These are phyloP conservation scores for Alternaria brassicae DNA, from an alignment of 2,329 filamentous ascomycete genomes.

Conservation along the genomic window DNA sequence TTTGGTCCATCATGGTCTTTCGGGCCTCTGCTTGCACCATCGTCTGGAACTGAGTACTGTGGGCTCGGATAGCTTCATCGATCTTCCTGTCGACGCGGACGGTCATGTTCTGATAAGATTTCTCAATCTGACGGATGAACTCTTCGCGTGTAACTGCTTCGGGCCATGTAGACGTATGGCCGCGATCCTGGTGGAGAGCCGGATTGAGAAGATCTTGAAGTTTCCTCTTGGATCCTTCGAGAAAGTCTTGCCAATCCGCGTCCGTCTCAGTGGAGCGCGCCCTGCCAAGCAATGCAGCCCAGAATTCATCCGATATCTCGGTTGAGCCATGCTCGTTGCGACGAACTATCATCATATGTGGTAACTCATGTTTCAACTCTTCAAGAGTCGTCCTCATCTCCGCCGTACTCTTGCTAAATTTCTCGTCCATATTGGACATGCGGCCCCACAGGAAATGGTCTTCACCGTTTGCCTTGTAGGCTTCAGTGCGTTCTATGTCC, in stretches of 20 bases:
- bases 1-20: constrained; percentile 41
- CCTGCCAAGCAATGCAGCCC: constrained; percentile 66
- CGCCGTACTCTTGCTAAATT: not conserved
- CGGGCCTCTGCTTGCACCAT: constrained; percentile 34
- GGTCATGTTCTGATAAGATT: constrained; percentile 30
- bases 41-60: constrained; percentile 26
- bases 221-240: constrained; percentile 11
- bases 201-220: constrained; percentile 37
- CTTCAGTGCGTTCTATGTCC: not conserved
- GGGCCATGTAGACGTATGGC: constrained; percentile 11
- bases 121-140: constrained; percentile 52
- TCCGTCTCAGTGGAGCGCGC: constrained; percentile 57
- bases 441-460: constrained; percentile 29
- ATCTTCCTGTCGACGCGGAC: constrained; percentile 36
- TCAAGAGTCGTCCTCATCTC: constrained; percentile 25
- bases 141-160: constrained; percentile 56
- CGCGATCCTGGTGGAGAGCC: constrained; percentile 6
- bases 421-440: constrained; percentile 20
- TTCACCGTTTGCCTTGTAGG: constrained; percentile 14
- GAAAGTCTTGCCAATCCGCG: constrained; percentile 48
- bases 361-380: constrained; percentile 52
- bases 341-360: constrained; percentile 64
- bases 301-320: constrained; percentile 68
- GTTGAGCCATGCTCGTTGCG: constrained; percentile 60
- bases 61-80: constrained; percentile 23